Percentiles rank a stretch among this genome's conserved stretches.
Conservation (phyloP, 805 yeast species). For the Metschnikowia amazonensis region DNA sequence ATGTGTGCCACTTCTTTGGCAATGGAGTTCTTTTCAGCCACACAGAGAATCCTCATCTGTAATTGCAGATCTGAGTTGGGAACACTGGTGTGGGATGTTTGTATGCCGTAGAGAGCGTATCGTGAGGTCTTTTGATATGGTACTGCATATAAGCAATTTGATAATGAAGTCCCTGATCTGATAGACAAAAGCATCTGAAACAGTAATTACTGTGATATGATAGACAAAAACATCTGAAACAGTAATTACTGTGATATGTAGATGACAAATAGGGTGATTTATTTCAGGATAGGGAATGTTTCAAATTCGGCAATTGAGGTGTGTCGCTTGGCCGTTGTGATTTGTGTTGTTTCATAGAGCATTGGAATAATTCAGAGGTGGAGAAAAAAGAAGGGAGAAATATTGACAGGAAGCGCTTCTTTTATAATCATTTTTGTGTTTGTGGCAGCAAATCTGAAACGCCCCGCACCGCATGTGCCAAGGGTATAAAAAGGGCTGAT, state of each 20-base stretch:
- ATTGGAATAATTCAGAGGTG: too few relatives aligned
- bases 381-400: not conserved
- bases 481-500: not conserved
- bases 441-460: conserved; percentile 2
- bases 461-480: not conserved
- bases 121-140: not conserved
- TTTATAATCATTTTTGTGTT: not conserved
- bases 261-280: too few relatives aligned
- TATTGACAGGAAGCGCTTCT: not conserved
- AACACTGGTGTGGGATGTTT: not conserved
- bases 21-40: conserved; percentile 95
- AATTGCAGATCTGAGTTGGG: too few relatives aligned
- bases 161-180: not conserved
- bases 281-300: too few relatives aligned
- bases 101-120: not conserved
- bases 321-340: too few relatives aligned
- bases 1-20: conserved; percentile 77
- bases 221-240: too few relatives aligned
- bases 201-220: too few relatives aligned
- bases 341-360: not conserved
- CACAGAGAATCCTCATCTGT: conserved; percentile 87
- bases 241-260: too few relatives aligned
- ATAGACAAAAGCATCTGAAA: too few relatives aligned
- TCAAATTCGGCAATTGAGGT: too few relatives aligned
- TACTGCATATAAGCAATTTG: not conserved